A percentile compares a stretch with the other conserved stretches of the same genome.
Evolutionary conservation across 78 protist genomes (phyloP).

Genomic region (Chrysochromulina tobinii): DNA sequence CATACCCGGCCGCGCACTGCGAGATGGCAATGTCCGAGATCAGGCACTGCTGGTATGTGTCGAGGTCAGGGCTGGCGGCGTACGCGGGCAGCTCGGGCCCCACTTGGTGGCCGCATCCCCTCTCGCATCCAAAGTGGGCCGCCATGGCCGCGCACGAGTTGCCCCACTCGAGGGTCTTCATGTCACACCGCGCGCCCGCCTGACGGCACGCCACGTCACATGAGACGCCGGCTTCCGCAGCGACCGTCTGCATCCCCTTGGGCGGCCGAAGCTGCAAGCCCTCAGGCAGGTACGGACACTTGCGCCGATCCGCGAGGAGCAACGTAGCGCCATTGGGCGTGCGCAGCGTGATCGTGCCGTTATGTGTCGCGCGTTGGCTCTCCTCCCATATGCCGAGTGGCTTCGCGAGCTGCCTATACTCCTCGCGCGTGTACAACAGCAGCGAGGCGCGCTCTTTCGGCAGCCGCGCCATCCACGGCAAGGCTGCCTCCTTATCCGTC

Average conservation of each 20-base stretch:
- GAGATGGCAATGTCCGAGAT: background rate
- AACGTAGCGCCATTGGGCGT: background rate
- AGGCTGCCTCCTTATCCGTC: too few relatives aligned
- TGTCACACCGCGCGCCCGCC: background rate
- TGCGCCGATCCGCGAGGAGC: background rate
- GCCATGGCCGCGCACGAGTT: background rate
- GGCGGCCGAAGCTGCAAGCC: background rate
- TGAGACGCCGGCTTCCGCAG: background rate
- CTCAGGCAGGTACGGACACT: background rate
- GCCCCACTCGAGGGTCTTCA: background rate
- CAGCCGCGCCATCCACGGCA: background rate
- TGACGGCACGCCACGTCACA: background rate
- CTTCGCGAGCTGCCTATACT: background rate
- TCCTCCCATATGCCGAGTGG: background rate
- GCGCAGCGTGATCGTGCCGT: background rate
- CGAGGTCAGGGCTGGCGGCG: background rate
- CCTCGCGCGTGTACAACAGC: background rate
- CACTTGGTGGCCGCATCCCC: slow-evolving; percentile 14
- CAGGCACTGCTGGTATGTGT: slow-evolving; percentile 19
- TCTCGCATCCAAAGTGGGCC: background rate
- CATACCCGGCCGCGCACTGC: background rate
- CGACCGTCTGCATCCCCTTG: background rate
- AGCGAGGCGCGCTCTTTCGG: background rate
- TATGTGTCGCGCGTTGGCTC: background rate
- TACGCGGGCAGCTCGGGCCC: slow-evolving; percentile 6